Conservation (phyloP, 1,284 basidiomycete genomes). For the Cryptococcus sp. region DNA sequence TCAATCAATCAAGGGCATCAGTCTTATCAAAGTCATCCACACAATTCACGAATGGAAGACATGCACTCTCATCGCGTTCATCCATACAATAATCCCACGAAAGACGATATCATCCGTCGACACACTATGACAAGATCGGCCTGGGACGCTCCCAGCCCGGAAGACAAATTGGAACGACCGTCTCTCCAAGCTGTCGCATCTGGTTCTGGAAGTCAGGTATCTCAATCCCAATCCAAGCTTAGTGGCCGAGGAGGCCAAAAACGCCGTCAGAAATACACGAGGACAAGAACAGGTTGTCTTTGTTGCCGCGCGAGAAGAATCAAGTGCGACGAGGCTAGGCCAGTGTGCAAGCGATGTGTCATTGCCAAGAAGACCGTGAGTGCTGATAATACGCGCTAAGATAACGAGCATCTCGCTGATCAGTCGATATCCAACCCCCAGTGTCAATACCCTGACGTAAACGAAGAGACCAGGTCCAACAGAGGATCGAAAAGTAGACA, state of each 20-base stretch:
- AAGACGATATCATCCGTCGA: constrained; percentile 13
- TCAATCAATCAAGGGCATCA: neutral
- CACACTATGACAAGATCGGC: constrained; percentile 14
- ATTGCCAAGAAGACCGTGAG: constrained; percentile 47
- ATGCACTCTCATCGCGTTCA: constrained; percentile 1
- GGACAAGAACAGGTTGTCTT: constrained; percentile 48
- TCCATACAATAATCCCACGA: constrained; percentile 10
- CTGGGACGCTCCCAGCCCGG: constrained; percentile 18
- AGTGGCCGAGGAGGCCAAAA: constrained; percentile 25
- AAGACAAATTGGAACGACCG: neutral
- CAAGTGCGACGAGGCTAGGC: constrained; percentile 50
- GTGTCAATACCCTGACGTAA: constrained; percentile 39
- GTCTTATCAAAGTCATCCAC: neutral
- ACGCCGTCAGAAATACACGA: constrained; percentile 46
- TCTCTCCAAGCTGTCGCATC: neutral
- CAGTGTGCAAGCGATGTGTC: constrained; percentile 44
- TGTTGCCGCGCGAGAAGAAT: constrained; percentile 47
- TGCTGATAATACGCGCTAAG: neutral
- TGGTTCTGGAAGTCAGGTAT: neutral
- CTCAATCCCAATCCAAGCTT: constrained; percentile 2
- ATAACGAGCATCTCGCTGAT: too few species aligned
- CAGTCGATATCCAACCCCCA: constrained; percentile 10
- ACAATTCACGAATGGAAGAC: neutral
- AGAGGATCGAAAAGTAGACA: constrained; percentile 7
- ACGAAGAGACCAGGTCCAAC: constrained; percentile 4